Base-by-base conservation (phyloP, 75 land plant genomes). In the Cunninghamia lanceolata region DNA sequence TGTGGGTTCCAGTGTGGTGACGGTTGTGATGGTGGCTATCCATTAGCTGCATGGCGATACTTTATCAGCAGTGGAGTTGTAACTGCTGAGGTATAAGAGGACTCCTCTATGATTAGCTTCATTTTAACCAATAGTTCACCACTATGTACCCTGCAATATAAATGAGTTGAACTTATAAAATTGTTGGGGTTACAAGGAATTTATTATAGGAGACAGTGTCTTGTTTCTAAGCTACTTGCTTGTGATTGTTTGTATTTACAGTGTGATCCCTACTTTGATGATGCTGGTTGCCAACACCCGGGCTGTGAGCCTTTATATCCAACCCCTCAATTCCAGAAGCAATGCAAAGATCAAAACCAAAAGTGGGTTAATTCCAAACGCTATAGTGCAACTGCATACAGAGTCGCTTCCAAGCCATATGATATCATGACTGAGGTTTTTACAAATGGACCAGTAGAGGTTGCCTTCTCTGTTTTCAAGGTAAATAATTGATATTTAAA, bases 1-100 rank as follows among this genome's bases (percentile, higher is more conserved):
- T 98, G 99, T 89, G 97, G 99, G 25, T 96, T 95, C 82, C 71
- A 92, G 91, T 98, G 99, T 89, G 99, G 99, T 39, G 84, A 85
- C 90, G 99, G 99, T 54, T 98, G 99, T 88, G 93, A 96, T 68
- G 99, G 99, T 19, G 99, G 99, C 1, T 94, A 91, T 83, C 99
- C 99, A 42, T 83, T 91, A 45, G 73, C 47, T 52, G 99, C 99
- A 19, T 98, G 99, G 99, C 89, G 89, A 81, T 98, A 98, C 91
- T 94, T 98, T 90, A 92, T 91, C 52, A 90, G 88, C n/a, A 88
- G 82, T 84, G 99, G 99, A 74, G 97, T 98, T 89, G 99, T 98
- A 70, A 96, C 99, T 38, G 92, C 91, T 13, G 91, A 95, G 95
- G 99, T 98, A 90, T 38, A 83, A 34, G 80, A 21, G 7, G 1